Evolutionary conservation across 352 stramenopile species (phyloP), one percentile per base, ranked within the genome.

Genomic region (Phytophthora chlamydospora): DNA sequence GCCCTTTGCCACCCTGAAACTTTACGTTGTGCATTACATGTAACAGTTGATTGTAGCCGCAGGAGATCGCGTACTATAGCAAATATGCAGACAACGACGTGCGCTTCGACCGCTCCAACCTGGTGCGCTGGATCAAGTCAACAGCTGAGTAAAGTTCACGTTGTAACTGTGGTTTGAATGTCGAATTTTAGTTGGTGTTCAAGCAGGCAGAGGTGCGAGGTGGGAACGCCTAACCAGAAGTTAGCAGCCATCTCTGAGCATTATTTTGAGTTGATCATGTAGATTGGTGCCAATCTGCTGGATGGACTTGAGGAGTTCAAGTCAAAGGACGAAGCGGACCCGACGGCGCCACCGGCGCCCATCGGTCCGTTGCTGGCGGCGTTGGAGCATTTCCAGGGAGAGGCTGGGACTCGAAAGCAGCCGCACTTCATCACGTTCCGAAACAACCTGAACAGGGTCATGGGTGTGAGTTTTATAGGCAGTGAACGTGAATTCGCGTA

Each of bases 381-480:
- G 4, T 40, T 91, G 32, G 39, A 74, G 6, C 71, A 87, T 39
- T 83, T 80, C 24, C 68, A 90, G 36, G 36, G 56, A 27, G 40
- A 42, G 0, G n/a, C 34, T n/a, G 13, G 16, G n/a, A 24, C 33
- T 0, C 35, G 32, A 41, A 46, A 68, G 29, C 34, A 49, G 3
- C 73, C 73, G 16, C 74, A 90, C 34, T 80, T 93, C 44, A 66
- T 91, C 48, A 93, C 78, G 32, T 93, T 71, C 44, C 68, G 85
- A 33, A 93, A 93, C 70, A 91, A 93, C 52, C 54, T 93, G 38
- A 93, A 93, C 76, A 93, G 91, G 43, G 90, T 93, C 53, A 79
- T 93, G 49, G 79, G 78, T 4, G 85, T 93, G 54, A 33, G 64
- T 75, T 3, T 29, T 29, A 29, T 29, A 29, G 24, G 24, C 24